A percentile compares a stretch with the other conserved stretches of the same genome.
These are phyloP conservation scores for Anaeromyces robustus DNA, from an alignment of 192 early-diverging fungal genomes.

Conservation along the genomic window DNA sequence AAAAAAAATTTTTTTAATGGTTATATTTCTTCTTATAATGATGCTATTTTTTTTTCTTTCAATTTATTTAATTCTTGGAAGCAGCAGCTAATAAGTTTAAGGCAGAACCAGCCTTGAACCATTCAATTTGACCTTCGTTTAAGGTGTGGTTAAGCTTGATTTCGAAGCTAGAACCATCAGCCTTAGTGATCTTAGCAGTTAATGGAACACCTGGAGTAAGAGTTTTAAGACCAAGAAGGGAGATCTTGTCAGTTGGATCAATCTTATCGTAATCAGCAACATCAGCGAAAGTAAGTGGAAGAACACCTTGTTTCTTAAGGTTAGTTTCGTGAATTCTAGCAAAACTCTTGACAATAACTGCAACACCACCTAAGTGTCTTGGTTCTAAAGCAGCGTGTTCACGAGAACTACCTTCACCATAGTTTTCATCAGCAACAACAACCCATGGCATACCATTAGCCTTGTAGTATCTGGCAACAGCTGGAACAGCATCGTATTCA, in stretches of 20 bases:
- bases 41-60: too few species aligned
- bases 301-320: constrained; percentile 97
- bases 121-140: constrained; percentile 95
- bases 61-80: background rate
- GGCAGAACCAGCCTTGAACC: constrained; percentile 81
- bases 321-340: constrained; percentile 99
- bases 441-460: constrained; percentile 73
- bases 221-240: constrained; percentile 60
- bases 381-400: constrained; percentile 98
- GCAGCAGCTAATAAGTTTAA: constrained; percentile 4
- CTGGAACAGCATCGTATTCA: constrained; percentile 75
- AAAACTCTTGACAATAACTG: constrained; percentile 91
- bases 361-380: constrained; percentile 83
- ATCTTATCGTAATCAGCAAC: constrained; percentile 89
- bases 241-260: constrained; percentile 68
- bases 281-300: constrained; percentile 90
- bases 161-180: constrained; percentile 56
- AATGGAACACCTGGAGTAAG: constrained; percentile 74
- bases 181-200: constrained; percentile 70
- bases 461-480: constrained; percentile 90
- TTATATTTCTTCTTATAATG: too few species aligned
- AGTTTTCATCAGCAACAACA: constrained; percentile 97
- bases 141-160: constrained; percentile 91
- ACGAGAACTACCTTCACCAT: constrained; percentile 97
- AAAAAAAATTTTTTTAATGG: too few species aligned